These are phyloP conservation scores for Candida maris DNA, from an alignment of 805 yeast genomes.

Conservation along the genomic window DNA sequence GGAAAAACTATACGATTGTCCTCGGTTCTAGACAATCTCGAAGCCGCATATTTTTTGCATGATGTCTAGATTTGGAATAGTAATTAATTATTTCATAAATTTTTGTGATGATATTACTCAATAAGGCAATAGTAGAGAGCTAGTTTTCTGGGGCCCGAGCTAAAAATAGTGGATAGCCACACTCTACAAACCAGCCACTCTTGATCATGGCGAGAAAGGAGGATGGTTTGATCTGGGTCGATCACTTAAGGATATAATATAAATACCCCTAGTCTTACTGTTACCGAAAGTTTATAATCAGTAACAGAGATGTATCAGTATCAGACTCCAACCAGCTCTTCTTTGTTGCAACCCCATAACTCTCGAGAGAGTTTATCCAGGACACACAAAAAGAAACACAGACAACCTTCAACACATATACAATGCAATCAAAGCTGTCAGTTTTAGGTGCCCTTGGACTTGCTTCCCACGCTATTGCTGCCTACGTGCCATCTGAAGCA, in stretches of 20 bases:
- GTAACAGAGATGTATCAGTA: too few species aligned
- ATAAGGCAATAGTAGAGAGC: constrained; percentile 4
- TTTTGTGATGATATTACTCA: constrained; percentile 9
- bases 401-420: too few species aligned
- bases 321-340: too few species aligned
- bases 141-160: constrained; percentile 2
- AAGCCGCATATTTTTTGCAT: too few species aligned
- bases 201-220: not conserved
- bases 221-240: constrained; percentile 5
- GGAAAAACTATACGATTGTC: too few species aligned
- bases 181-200: constrained; percentile 20
- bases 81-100: constrained; percentile 3
- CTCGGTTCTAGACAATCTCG: too few species aligned
- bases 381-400: too few species aligned
- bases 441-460: constrained; percentile 38
- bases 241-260: constrained; percentile 3
- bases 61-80: constrained; percentile 9
- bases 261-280: too few species aligned
- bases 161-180: not conserved
- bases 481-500: constrained; percentile 62
- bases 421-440: constrained; percentile 23
- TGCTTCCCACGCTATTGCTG: constrained; percentile 48
- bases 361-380: too few species aligned
- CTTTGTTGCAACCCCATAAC: too few species aligned
- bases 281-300: too few species aligned